Percentiles rank a stretch among this genome's conserved stretches.
phyloP scores from a whole-genome alignment of 306 rosid species.

The Prunus mume region DNA sequence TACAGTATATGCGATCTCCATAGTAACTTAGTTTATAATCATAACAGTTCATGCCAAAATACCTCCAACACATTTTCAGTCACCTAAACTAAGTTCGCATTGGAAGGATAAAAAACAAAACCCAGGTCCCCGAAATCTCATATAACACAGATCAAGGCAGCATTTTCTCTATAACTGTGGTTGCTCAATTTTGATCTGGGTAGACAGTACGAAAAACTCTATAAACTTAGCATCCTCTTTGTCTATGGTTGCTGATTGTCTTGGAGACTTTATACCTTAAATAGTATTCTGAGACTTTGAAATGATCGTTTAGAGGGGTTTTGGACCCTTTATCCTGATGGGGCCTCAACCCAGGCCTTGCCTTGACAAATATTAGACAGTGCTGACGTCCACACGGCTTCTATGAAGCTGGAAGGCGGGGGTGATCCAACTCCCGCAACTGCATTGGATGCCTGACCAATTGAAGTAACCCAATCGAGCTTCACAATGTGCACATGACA shows the following conservation, averaged over 20 bases:
- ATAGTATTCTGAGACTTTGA: conserved; percentile 17
- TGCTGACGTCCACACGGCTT: conserved; percentile 75
- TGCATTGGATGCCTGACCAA: conserved; percentile 96
- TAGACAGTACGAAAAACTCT: conserved; percentile 19
- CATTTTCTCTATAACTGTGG: conserved; percentile 17
- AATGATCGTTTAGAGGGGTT: conserved; percentile 17
- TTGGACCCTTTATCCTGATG: background rate
- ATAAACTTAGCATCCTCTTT: conserved; percentile 9
- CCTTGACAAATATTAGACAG: conserved; percentile 34
- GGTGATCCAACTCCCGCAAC: conserved; percentile 97
- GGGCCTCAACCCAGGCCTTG: conserved; percentile 7
- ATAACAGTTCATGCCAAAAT: background rate
- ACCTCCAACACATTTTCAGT: background rate
- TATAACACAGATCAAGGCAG: conserved; percentile 20
- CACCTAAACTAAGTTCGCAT: conserved; percentile 10
- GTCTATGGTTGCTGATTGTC: conserved; percentile 16
- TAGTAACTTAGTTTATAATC: too few species aligned
- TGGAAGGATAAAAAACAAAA: background rate
- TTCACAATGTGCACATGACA: conserved; percentile 81
- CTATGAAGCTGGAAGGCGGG: conserved; percentile 96
- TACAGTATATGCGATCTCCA: too few species aligned
- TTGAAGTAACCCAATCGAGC: conserved; percentile 92
- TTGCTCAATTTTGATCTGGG: conserved; percentile 10
- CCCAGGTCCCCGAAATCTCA: conserved; percentile 11
- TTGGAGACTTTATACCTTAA: conserved; percentile 22